phyloP scores from a whole-genome alignment of 2,329 filamentous ascomycete species.

The Xylariomycetidae sp. region DNA sequence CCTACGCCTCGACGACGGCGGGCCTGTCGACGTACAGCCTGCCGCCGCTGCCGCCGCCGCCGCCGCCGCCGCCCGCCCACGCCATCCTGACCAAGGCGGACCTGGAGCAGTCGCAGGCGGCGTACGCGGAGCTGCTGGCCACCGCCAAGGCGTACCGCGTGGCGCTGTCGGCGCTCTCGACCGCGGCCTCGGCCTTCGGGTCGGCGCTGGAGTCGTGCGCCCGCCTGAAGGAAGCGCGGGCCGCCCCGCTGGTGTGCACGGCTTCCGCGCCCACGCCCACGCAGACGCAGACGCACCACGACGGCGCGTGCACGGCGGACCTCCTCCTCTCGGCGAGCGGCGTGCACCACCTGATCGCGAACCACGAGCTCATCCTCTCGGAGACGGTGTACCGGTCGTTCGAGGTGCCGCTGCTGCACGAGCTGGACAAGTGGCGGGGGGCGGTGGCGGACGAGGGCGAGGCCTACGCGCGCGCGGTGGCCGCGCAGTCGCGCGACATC shows the following conservation, averaged over 20 bases:
- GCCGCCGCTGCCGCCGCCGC: constrained; percentile 54
- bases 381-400: constrained; percentile 64
- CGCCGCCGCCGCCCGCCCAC: constrained; percentile 48
- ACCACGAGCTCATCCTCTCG: constrained; percentile 64
- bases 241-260: constrained; percentile 49
- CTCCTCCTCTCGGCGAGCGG: constrained; percentile 56
- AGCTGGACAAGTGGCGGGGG: constrained; percentile 59
- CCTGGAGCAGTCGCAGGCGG: constrained; percentile 55
- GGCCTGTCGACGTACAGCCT: constrained; percentile 54
- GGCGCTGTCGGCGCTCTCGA: constrained; percentile 55
- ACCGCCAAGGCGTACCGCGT: constrained; percentile 59
- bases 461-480: constrained; percentile 50
- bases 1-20: constrained; percentile 57
- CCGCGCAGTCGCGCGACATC: constrained; percentile 53
- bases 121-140: constrained; percentile 56
- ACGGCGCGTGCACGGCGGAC: constrained; percentile 55
- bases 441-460: constrained; percentile 61
- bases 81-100: constrained; percentile 58
- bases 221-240: constrained; percentile 60
- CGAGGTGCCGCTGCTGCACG: constrained; percentile 63
- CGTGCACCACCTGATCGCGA: constrained; percentile 61
- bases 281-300: constrained; percentile 24
- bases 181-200: constrained; percentile 57
- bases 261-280: constrained; percentile 16
- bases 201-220: constrained; percentile 61